Base-by-base conservation (phyloP, 2,329 filamentous ascomycete species). In the Aspergillus fijiensis region DNA sequence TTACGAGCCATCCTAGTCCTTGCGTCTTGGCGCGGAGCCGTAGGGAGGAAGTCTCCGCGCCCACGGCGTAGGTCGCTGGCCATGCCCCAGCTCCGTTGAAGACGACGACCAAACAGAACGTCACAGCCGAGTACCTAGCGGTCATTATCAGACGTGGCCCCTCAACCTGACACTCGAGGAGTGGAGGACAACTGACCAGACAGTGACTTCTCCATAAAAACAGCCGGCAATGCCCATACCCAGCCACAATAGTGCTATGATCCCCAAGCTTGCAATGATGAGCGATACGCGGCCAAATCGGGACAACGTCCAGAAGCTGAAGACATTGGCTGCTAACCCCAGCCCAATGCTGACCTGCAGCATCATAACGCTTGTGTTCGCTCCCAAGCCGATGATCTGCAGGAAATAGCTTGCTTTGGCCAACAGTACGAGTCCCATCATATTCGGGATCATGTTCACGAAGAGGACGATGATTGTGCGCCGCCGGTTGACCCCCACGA, bases 191-290 rank as follows among this genome's bases (percentile, higher is more conserved):
- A 59, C 60, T n/a, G 69, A 79, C 79, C 79, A 82, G 10, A 74
- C 68, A 4, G 76, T 74, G 16, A 74, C 70, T 3, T 62, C 69
- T 11, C 76, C 74, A 0, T 73, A 60, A 62, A 77, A 81, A 62
- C 76, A 80, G 2, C 81, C 81, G 0, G 77, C 74, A n/a, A 84
- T 74, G 1, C 81, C 81, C 70, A 82, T 79, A 0, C 69, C 71
- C 5, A 76, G 65, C 80, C 81, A 84, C 1, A 82, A 61, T 1
- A 76, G 49, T 0, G 72, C 66, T 1, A 75, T 64, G 7, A 74
- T 60, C 0, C 57, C 55, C 73, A 71, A 45, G 1, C 69, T 67
- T 3, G 55, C 58, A 10, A 67, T 47, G 23, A 68, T 62, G 5
- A 82, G 70, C 4, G 59, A 67, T 16, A 81, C 72, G 2, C 81